Percentiles rank a stretch among this genome's conserved stretches.
phyloP scores from a whole-genome alignment of 768 basidiomycete genomes.

The Agrocybe chaxingu region DNA sequence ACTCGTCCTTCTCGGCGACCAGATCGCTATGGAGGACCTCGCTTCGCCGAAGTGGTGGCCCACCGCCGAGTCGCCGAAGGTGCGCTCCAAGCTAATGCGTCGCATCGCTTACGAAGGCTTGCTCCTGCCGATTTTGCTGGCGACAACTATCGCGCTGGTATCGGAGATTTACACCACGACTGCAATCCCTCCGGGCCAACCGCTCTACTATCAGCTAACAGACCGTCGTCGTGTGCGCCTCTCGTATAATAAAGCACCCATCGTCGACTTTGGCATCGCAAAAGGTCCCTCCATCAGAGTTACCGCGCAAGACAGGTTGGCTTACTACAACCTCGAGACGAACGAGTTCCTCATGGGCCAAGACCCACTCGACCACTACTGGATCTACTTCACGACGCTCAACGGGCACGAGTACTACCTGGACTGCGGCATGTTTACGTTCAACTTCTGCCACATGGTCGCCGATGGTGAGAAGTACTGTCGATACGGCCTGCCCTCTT shows the following conservation, averaged over 20 bases:
- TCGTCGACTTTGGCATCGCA: slow-evolving; percentile 43
- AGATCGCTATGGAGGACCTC: not conserved
- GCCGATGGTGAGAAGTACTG: slow-evolving; percentile 1
- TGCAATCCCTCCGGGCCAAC: slow-evolving; percentile 2
- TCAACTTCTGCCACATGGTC: slow-evolving; percentile 29
- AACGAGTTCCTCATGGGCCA: slow-evolving; percentile 28
- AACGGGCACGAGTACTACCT: slow-evolving; percentile 37
- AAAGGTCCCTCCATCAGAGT: slow-evolving; percentile 29
- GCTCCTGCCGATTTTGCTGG: slow-evolving; percentile 27
- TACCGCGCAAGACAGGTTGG: slow-evolving; percentile 30
- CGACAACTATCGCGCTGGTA: slow-evolving; percentile 30
- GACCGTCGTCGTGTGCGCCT: slow-evolving; percentile 30
- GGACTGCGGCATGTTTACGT: slow-evolving; percentile 40
- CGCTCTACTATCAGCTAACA: slow-evolving; percentile 1
- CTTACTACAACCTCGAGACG: slow-evolving; percentile 26
- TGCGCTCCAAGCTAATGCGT: slow-evolving; percentile 24
- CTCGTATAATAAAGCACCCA: slow-evolving; percentile 33
- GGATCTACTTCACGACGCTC: slow-evolving; percentile 45
- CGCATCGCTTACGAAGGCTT: slow-evolving; percentile 31
- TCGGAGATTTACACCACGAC: slow-evolving; percentile 37
- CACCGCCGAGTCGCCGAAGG: slow-evolving; percentile 16
- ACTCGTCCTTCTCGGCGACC: slow-evolving; percentile 26
- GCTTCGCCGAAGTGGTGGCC: slow-evolving; percentile 30
- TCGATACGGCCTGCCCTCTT: slow-evolving; percentile 10
- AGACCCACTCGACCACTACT: slow-evolving; percentile 44